phyloP scores from a whole-genome alignment of 257 asterid genomes.

The Schizonepeta tenuifolia region DNA sequence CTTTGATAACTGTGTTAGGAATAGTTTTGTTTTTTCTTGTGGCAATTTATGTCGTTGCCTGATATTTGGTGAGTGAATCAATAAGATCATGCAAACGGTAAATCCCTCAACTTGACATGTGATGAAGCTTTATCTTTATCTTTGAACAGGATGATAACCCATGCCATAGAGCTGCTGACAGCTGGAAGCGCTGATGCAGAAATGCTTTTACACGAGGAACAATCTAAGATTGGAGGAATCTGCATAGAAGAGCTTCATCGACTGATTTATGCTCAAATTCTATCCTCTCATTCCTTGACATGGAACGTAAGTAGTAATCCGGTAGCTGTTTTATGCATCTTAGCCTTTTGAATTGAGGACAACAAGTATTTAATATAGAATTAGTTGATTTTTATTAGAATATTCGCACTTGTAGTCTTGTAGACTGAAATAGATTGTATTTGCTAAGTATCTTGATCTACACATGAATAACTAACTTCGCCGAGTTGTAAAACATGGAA shows the following conservation, averaged over 20 bases:
- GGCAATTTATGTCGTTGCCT: constrained; percentile 22
- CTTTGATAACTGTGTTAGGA: constrained; percentile 16
- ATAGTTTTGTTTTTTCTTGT: too few species aligned
- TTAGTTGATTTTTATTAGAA: neutral
- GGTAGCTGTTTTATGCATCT: neutral
- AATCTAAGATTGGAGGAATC: constrained; percentile 72
- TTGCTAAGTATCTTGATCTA: neutral
- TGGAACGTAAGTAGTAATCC: constrained; percentile 75
- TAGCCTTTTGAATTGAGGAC: constrained; percentile 28
- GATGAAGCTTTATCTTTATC: constrained; percentile 28
- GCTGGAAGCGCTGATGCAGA: constrained; percentile 86
- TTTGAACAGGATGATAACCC: constrained; percentile 79
- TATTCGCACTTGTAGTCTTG: too few species aligned
- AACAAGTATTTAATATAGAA: constrained; percentile 1
- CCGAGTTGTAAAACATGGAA: neutral
- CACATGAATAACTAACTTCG: neutral
- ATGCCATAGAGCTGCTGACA: constrained; percentile 84
- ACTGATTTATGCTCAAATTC: constrained; percentile 83
- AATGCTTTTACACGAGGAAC: constrained; percentile 64
- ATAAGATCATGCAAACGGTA: constrained; percentile 24
- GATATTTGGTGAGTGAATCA: constrained; percentile 24
- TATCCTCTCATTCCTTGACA: constrained; percentile 89
- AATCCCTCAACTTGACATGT: constrained; percentile 23
- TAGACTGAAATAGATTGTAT: neutral
- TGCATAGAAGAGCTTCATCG: constrained; percentile 93